Evolutionary conservation across 192 early-diverging fungal genomes (phyloP), one percentile per base, ranked within the genome.

Genomic region (Allomyces macrogynus): DNA sequence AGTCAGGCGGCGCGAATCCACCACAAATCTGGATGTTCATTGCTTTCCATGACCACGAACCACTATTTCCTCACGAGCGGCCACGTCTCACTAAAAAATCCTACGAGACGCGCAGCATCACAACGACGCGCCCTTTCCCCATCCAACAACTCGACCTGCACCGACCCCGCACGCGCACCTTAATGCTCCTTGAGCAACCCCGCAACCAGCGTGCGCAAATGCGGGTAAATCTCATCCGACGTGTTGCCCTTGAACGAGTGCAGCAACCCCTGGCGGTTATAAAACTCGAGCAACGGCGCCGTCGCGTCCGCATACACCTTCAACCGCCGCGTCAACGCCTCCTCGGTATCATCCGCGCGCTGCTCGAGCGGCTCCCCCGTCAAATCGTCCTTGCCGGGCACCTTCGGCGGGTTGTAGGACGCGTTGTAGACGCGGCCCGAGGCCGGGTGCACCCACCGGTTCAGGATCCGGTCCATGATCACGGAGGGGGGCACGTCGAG

Each of bases 371-470:
- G 85, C 70, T 98, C 95, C 25, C 92, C 91, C n/a, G 95, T 98
- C 12, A 91, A 73, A 69, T 98, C 95, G 70, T 98, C 95, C 11
- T 76, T 18, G 14, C 92, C 92, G 16, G 74, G 63, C 11, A 74
- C 70, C 64, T 84, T 87, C 4, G 95, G 95, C 43, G 95, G 93
- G 66, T 96, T 98, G 74, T 93, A 98, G 7, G 77, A 80, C 66
- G 90, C 65, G 66, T 98, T 96, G 77, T 98, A 98, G 14, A 93
- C 91, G 5, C 95, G 81, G 5, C 95, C 95, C 44, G 87, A 86
- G 20, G 85, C 80, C 65, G 85, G 84, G 72, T 97, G 95, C 62
- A 97, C 88, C 85, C 90, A 97, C 32, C 95, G 86, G 77, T 92
- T 92, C 75, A 88, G 84, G 61, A 98, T 93, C 11, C 95, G 81